Evolutionary conservation across 805 yeast genomes (phyloP), one percentile per base, ranked within the genome.

Genomic region (Metahyphopichia silvanorum): DNA sequence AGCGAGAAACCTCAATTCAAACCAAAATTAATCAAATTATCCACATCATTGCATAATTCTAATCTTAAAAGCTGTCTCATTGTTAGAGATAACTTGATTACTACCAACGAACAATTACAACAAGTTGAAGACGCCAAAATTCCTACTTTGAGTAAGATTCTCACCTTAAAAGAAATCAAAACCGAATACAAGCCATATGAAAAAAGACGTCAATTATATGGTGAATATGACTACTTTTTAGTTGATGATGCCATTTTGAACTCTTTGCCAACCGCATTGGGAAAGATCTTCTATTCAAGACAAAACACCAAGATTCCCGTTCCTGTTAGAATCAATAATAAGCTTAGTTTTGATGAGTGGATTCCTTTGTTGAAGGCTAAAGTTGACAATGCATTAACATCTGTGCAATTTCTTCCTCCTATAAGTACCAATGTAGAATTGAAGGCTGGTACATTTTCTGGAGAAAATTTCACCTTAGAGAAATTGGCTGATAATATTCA

Each of bases 161-260:
- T 88, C 21, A 74, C 93, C 5, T 81, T 82, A 34, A 69, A 77
- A 28, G 83, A 87, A 45, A 69, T 93, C 42, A 86, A 86, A 57
- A 85, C 88, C 21, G 83, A 82, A 39, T 91, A 79, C 71, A 87
- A 87, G 63, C 77, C 86, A n/a, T 93, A 66, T 49, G 97, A 93
- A 60, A 81, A 88, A 38, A 80, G 88, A 57, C 79, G 97, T 56
- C 81, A 79, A 41, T 76, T 93, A 39, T 60, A 72, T 26, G 56
- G 69, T 11, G 79, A 77, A 37, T 85, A 76, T 53, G 95, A 88
- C 48, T 44, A 87, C 39, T 86, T 93, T 57, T 54, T 93, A 26
- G 81, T 86, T 33, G 98, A 93, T 61, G 96, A 88, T 41, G 79
- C 82, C 22, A 67, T 91, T 28, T 69, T 87, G 33, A 77, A 88